Evolutionary conservation across 805 yeast species (phyloP).

Genomic region (Barnettozyma sp.): DNA sequence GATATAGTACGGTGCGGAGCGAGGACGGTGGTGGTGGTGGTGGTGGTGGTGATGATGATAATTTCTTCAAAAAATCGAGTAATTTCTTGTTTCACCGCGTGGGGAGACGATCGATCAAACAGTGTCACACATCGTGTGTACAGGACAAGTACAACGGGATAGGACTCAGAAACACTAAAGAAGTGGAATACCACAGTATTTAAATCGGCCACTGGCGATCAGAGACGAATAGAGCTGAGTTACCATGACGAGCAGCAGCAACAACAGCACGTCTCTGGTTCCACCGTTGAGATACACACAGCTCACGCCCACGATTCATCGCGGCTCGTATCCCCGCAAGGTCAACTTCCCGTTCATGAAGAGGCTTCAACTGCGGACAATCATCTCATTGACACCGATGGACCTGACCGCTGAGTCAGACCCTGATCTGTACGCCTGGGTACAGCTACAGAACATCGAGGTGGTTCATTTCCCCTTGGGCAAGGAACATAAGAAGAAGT

Average conservation of each 20-base stretch:
- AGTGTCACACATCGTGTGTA: too few relatives aligned
- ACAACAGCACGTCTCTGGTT: slow-evolving; percentile 28
- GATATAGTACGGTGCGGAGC: too few relatives aligned
- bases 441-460: slow-evolving; percentile 45
- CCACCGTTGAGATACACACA: slow-evolving; percentile 74
- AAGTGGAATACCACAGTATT: too few relatives aligned
- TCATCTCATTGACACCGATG: slow-evolving; percentile 73
- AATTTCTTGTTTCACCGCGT: too few relatives aligned
- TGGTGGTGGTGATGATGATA: too few relatives aligned
- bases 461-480: slow-evolving; percentile 64
- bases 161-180: too few relatives aligned
- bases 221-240: background rate
- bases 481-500: slow-evolving; percentile 34
- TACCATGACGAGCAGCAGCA: background rate
- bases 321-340: slow-evolving; percentile 86
- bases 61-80: too few relatives aligned
- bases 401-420: slow-evolving; percentile 55
- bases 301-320: slow-evolving; percentile 60
- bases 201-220: too few relatives aligned
- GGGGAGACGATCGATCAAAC: too few relatives aligned
- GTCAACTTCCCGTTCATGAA: slow-evolving; percentile 62
- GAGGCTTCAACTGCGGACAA: slow-evolving; percentile 59
- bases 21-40: too few relatives aligned
- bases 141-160: too few relatives aligned
- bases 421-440: slow-evolving; percentile 43